Conservation (phyloP, 345 rosid species). For the Salix exigua region DNA sequence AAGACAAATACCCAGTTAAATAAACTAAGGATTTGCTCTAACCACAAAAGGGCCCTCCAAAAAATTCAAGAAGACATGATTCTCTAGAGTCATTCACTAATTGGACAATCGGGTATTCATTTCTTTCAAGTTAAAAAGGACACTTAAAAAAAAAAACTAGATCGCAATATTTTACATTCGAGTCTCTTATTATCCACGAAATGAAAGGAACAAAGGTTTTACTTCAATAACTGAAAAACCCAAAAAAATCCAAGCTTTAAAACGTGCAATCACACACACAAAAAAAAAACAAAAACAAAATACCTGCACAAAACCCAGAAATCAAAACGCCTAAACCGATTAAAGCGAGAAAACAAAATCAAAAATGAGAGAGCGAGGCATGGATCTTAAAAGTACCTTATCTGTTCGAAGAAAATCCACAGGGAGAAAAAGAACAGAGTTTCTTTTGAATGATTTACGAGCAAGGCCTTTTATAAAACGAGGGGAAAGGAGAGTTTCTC, state of each 20-base stretch:
- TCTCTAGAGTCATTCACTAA: background rate
- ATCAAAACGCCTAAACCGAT: background rate
- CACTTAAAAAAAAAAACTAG: background rate
- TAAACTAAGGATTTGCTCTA: background rate
- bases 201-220: background rate
- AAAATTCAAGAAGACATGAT: background rate
- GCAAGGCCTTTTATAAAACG: background rate
- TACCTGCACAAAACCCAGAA: background rate
- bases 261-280: background rate
- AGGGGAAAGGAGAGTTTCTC: background rate
- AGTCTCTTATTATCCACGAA: background rate
- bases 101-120: background rate
- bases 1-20: background rate
- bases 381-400: background rate
- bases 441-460: background rate
- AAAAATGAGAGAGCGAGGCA: background rate
- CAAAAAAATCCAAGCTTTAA: background rate
- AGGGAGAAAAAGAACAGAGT: background rate
- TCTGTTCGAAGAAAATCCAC: background rate
- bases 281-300: background rate
- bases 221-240: background rate
- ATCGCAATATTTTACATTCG: background rate
- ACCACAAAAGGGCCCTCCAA: background rate
- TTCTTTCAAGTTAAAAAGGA: background rate
- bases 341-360: background rate